Conservation (phyloP, 352 stramenopile species). For the Phytophthora aleatoria region DNA sequence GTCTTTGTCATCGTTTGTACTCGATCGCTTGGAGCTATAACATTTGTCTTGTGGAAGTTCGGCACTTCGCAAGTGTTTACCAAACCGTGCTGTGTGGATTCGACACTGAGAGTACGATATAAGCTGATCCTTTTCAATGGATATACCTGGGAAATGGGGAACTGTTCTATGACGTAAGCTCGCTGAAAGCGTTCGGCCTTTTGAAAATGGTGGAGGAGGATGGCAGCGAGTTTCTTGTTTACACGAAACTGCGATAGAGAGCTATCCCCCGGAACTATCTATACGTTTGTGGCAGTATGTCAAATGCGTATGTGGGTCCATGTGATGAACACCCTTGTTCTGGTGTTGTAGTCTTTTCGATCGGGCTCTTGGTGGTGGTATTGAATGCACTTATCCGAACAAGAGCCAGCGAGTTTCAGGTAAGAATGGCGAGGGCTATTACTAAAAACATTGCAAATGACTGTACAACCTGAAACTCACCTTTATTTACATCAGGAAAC, state of each 20-base stretch:
- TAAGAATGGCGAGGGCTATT: neutral
- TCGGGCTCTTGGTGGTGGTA: neutral
- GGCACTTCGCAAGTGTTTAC: constrained; percentile 9
- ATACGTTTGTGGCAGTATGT: constrained; percentile 11
- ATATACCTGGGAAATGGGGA: constrained; percentile 16
- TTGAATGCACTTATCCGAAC: neutral
- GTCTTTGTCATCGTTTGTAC: constrained; percentile 20
- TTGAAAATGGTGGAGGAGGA: constrained; percentile 15
- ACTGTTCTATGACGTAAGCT: constrained; percentile 17
- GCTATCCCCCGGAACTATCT: constrained; percentile 12
- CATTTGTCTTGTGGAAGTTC: constrained; percentile 13
- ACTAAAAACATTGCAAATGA: too few relatives aligned
- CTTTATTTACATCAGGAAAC: neutral
- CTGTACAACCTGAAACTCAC: too few relatives aligned
- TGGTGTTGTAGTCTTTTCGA: neutral
- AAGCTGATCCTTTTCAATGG: constrained; percentile 20
- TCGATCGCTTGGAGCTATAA: constrained; percentile 17
- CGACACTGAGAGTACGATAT: constrained; percentile 7
- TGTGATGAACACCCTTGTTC: neutral
- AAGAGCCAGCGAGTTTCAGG: neutral
- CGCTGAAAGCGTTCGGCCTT: constrained; percentile 29
- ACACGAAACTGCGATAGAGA: constrained; percentile 21
- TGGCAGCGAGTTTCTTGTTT: constrained; percentile 20
- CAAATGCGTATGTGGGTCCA: neutral
- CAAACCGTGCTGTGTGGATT: constrained; percentile 24